Percentiles rank a stretch among this genome's conserved stretches.
Conservation (phyloP, 805 yeast species). For the Candida schatavii region DNA sequence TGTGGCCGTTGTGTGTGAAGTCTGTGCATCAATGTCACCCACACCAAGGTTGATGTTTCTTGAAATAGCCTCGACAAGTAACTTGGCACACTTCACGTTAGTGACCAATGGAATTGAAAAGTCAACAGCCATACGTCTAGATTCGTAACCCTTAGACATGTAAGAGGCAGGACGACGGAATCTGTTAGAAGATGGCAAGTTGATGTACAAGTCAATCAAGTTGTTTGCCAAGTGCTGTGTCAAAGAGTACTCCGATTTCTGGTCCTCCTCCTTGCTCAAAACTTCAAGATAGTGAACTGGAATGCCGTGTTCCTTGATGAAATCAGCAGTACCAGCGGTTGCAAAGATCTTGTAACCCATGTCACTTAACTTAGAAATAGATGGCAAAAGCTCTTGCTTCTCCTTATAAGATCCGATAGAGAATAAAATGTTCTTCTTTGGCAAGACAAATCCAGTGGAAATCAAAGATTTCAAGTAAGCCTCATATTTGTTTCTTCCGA, state of each 20-base stretch:
- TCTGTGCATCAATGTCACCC: slow-evolving; percentile 79
- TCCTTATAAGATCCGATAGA: slow-evolving; percentile 97
- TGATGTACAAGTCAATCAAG: slow-evolving; percentile 92
- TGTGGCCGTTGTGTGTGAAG: slow-evolving; percentile 78
- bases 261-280: slow-evolving; percentile 67
- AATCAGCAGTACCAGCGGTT: slow-evolving; percentile 98
- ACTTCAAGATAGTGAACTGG: slow-evolving; percentile 96
- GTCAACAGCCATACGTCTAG: slow-evolving; percentile 99
- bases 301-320: slow-evolving; percentile 88
- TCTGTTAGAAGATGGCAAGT: slow-evolving; percentile 93
- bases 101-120: slow-evolving; percentile 97
- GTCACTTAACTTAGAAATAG: slow-evolving; percentile 74
- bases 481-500: slow-evolving; percentile 94
- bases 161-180: slow-evolving; percentile 99
- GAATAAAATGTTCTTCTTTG: slow-evolving; percentile 89
- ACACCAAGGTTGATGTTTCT: slow-evolving; percentile 68
- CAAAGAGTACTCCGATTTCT: slow-evolving; percentile 90
- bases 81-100: slow-evolving; percentile 94
- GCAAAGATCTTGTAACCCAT: slow-evolving; percentile 91
- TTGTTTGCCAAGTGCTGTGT: slow-evolving; percentile 96
- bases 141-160: slow-evolving; percentile 94
- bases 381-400: slow-evolving; percentile 88
- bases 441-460: slow-evolving; percentile 92
- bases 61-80: slow-evolving; percentile 90
- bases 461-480: slow-evolving; percentile 93